Conservation (phyloP, 345 rosid genomes). For the Pugionium cornutum region DNA sequence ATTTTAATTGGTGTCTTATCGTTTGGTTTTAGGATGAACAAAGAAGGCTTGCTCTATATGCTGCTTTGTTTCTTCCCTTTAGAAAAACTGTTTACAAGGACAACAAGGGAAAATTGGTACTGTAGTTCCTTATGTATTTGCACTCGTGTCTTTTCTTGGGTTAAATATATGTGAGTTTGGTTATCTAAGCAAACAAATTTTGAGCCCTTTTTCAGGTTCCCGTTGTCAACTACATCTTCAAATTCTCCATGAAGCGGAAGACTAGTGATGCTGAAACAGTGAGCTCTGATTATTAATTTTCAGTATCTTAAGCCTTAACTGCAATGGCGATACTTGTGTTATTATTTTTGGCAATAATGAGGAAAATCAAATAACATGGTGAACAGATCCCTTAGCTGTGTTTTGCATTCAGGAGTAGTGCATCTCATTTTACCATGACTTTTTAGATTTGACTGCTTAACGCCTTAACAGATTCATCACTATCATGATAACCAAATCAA, state of each 20-base stretch:
- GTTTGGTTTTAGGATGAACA: conserved; percentile 67
- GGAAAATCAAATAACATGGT: conserved; percentile 6
- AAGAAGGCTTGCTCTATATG: conserved; percentile 69
- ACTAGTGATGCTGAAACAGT: conserved; percentile 77
- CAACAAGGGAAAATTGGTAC: conserved; percentile 71
- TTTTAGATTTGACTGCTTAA: conserved; percentile 20
- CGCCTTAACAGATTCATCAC: neutral
- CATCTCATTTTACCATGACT: conserved; percentile 26
- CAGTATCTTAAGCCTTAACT: conserved; percentile 4
- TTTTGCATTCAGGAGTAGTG: conserved; percentile 13
- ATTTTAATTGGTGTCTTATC: conserved; percentile 24
- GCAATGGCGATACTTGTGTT: neutral
- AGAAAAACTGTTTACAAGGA: conserved; percentile 55
- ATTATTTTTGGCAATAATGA: neutral
- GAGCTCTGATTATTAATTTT: conserved; percentile 35
- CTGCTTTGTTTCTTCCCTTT: conserved; percentile 83
- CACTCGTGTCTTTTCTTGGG: conserved; percentile 22
- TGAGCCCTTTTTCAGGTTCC: conserved; percentile 51
- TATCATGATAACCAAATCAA: conserved; percentile 20
- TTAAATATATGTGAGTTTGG: conserved; percentile 11
- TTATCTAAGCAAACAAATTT: neutral
- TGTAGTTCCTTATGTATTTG: conserved; percentile 14
- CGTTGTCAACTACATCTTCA: conserved; percentile 69
- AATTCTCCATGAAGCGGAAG: conserved; percentile 79
- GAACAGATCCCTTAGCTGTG: conserved; percentile 16